Conservation (phyloP, 331 rosid genomes). For the Telfairia occidentalis region DNA sequence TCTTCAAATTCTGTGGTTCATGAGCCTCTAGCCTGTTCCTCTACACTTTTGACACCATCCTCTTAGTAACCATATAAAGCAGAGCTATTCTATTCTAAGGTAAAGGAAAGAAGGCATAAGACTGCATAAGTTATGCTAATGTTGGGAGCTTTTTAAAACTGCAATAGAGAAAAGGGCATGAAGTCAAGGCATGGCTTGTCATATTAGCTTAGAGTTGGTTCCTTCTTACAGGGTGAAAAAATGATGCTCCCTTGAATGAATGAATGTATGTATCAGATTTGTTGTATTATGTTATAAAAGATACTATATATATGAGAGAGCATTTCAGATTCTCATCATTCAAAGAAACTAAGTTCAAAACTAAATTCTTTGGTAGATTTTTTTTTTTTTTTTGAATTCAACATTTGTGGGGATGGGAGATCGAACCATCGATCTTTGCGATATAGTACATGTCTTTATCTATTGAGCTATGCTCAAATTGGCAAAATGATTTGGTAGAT, state of each 20-base stretch:
- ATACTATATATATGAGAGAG: background rate
- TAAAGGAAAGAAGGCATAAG: constrained; percentile 1
- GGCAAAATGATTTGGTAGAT: background rate
- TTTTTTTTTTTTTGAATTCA: too few relatives aligned
- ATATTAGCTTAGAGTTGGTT: constrained; percentile 11
- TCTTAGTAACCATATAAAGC: constrained; percentile 12
- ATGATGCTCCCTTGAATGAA: background rate
- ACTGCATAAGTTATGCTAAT: background rate
- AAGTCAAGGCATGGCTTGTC: background rate
- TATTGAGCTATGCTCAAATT: too few relatives aligned
- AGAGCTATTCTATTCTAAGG: background rate
- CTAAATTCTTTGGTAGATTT: background rate
- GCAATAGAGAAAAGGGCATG: constrained; percentile 6
- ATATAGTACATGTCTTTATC: too few relatives aligned
- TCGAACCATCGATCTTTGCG: too few relatives aligned
- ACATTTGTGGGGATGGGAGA: too few relatives aligned
- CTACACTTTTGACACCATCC: constrained; percentile 53
- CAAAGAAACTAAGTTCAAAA: background rate
- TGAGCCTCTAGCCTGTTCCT: constrained; percentile 58
- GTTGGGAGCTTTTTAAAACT: background rate
- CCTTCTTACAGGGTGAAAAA: constrained; percentile 2
- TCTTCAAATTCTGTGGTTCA: constrained; percentile 76
- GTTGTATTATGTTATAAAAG: background rate
- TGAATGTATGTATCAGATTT: constrained; percentile 4
- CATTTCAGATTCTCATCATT: constrained; percentile 1